Evolutionary conservation across 345 rosid species (phyloP).

Genomic region (Stellera chamaejasme): DNA sequence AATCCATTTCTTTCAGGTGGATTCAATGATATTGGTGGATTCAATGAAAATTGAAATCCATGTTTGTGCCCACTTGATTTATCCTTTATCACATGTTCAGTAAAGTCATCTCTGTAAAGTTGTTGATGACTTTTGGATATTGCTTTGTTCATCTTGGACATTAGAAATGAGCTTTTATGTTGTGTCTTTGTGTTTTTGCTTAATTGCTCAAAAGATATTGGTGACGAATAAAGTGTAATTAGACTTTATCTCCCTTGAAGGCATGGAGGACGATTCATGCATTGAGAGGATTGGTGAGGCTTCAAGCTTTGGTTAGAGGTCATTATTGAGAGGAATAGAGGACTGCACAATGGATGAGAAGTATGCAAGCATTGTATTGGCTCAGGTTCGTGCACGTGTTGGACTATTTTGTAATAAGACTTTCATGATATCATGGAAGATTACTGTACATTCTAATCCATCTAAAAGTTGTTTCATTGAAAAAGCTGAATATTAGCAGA

Average conservation of each 20-base stretch:
- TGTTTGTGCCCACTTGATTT: no score
- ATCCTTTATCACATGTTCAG: no score
- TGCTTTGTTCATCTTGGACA: no score
- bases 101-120: no score
- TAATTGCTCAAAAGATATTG: not conserved
- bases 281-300: slow-evolving; percentile 79
- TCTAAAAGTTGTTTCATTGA: no score
- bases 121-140: no score
- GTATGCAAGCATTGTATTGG: slow-evolving; percentile 77
- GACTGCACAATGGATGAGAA: slow-evolving; percentile 37
- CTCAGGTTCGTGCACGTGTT: slow-evolving; percentile 68
- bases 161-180: no score
- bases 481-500: no score
- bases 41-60: no score
- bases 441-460: no score
- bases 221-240: not conserved
- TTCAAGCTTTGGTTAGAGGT: slow-evolving; percentile 90
- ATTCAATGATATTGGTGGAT: no score
- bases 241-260: slow-evolving; percentile 17
- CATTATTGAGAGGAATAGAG: slow-evolving; percentile 78
- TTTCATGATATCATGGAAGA: not conserved
- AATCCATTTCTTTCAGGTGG: no score
- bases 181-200: not conserved
- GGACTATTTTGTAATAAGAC: slow-evolving; percentile 13
- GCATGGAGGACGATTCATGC: slow-evolving; percentile 93